These are phyloP conservation scores for Nepenthes mirabilis DNA, from an alignment of 148 eudicot genomes.

Conservation along the genomic window DNA sequence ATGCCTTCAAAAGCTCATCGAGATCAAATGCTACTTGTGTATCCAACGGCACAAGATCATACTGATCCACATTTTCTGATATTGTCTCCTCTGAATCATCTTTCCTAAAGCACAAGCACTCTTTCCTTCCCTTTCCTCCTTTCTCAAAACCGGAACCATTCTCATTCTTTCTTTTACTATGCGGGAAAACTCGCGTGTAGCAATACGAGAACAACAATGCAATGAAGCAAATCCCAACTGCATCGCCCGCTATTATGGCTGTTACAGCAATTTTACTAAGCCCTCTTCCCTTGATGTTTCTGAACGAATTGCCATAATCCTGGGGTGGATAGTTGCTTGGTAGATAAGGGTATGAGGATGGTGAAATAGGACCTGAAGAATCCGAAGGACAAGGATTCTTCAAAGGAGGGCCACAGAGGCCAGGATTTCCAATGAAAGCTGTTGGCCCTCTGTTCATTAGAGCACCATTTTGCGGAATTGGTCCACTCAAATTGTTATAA, in stretches of 20 bases:
- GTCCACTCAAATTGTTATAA: conserved; percentile 71
- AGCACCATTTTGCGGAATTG: conserved; percentile 93
- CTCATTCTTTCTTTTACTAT: conserved; percentile 35
- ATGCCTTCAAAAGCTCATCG: conserved; percentile 95
- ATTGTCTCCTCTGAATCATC: conserved; percentile 89
- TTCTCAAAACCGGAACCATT: conserved; percentile 24
- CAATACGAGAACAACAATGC: conserved; percentile 83
- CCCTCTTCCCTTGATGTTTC: conserved; percentile 37
- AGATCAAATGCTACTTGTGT: conserved; percentile 68
- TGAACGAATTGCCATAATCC: conserved; percentile 12
- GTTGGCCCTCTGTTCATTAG: conserved; percentile 94
- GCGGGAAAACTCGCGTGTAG: conserved; percentile 46
- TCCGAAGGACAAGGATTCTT: conserved; percentile 54
- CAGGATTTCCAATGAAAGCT: conserved; percentile 86
- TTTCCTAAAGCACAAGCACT: conserved; percentile 73
- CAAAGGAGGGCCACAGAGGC: conserved; percentile 90
- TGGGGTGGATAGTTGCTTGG: conserved; percentile 48
- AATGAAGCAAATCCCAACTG: conserved; percentile 73
- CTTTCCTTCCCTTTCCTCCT: conserved; percentile 40
- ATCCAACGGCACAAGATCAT: conserved; percentile 77
- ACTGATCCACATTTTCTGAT: conserved; percentile 77
- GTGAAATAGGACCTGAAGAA: conserved; percentile 21
- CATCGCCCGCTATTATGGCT: conserved; percentile 59
- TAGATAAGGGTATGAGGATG: conserved; percentile 56
- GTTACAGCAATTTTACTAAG: conserved; percentile 47